These are phyloP conservation scores for Phlebiopsis gigantea DNA, from an alignment of 768 basidiomycete genomes.

Conservation along the genomic window DNA sequence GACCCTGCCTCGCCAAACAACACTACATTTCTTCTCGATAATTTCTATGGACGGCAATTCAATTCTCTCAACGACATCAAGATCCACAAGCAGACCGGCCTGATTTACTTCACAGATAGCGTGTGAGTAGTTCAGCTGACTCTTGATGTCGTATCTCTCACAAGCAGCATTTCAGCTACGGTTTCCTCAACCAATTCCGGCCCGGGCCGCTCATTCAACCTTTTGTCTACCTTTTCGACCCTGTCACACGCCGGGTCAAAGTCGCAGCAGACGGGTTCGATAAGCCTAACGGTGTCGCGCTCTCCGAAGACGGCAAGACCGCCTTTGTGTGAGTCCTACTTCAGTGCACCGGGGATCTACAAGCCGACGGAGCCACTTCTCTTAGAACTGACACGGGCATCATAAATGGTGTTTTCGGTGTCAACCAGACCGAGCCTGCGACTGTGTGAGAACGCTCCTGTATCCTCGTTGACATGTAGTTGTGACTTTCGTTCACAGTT, in stretches of 20 bases:
- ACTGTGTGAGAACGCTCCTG: slow-evolving; percentile 48
- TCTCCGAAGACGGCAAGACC: slow-evolving; percentile 56
- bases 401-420: slow-evolving; percentile 38
- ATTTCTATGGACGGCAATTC: slow-evolving; percentile 76
- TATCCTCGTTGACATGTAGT: too few species aligned
- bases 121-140: too few species aligned
- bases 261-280: slow-evolving; percentile 77
- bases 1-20: slow-evolving; percentile 63
- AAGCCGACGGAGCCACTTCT: too few species aligned
- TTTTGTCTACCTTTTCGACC: slow-evolving; percentile 77
- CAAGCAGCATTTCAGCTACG: slow-evolving; percentile 46
- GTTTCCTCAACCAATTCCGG: slow-evolving; percentile 62
- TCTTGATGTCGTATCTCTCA: neutral
- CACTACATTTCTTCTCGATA: slow-evolving; percentile 66
- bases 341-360: too few species aligned
- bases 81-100: slow-evolving; percentile 58
- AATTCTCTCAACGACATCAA: slow-evolving; percentile 80
- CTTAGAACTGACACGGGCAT: slow-evolving; percentile 49
- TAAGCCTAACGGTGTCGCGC: slow-evolving; percentile 69
- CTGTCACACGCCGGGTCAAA: slow-evolving; percentile 54
- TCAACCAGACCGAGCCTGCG: slow-evolving; percentile 54
- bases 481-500: slow-evolving; percentile 32
- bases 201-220: slow-evolving; percentile 60
- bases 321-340: slow-evolving; percentile 60
- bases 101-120: slow-evolving; percentile 76